Conservation (phyloP, 345 rosid species). For the Aquilaria yunnanensis region DNA sequence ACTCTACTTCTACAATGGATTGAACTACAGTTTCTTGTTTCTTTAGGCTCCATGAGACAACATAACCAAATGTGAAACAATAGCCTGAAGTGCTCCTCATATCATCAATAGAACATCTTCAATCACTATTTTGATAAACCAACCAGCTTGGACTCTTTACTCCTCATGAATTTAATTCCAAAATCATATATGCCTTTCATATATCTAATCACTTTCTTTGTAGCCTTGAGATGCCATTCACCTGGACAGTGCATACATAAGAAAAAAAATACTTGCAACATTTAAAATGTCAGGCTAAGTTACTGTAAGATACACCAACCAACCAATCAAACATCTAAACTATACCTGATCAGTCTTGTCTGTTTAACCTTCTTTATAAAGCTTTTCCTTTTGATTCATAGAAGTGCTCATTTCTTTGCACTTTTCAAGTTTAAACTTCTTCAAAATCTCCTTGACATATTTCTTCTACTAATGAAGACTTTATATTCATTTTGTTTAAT, state of each 20-base stretch:
- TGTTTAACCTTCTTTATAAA: not conserved
- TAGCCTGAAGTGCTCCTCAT: not conserved
- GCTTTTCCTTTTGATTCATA: not conserved
- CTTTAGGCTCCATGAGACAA: not conserved
- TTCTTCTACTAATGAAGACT: not conserved
- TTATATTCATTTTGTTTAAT: not conserved
- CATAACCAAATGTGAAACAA: not conserved
- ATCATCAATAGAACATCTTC: not conserved
- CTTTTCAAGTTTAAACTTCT: not conserved
- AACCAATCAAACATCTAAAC: constrained; percentile 1
- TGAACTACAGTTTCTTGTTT: not conserved
- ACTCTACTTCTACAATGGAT: not conserved
- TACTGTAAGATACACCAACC: constrained; percentile 2
- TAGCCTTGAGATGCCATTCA: not conserved
- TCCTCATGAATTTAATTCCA: not conserved
- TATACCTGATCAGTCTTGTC: not conserved
- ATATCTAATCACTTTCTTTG: not conserved
- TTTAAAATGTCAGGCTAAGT: not conserved
- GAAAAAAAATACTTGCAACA: not conserved
- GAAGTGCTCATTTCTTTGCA: not conserved
- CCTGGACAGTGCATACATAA: not conserved
- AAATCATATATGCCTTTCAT: not conserved
- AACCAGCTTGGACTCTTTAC: not conserved
- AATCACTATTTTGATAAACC: not conserved
- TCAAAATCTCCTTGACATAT: not conserved